Evolutionary conservation across 768 basidiomycete genomes (phyloP).

Genomic region (Xanthoconium stramineum): DNA sequence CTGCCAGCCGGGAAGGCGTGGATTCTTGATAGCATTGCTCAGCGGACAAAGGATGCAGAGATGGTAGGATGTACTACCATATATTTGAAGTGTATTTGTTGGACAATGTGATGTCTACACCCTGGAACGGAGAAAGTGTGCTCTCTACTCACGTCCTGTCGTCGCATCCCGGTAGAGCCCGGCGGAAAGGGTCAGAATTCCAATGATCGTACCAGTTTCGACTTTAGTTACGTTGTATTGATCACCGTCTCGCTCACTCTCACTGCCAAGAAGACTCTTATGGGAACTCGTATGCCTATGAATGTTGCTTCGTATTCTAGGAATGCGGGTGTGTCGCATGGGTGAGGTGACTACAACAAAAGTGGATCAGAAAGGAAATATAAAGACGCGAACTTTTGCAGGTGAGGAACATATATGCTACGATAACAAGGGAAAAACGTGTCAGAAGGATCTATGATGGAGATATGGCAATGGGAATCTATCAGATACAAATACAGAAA

Average conservation of each 20-base stretch:
- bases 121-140: not conserved
- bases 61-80: conserved; percentile 5
- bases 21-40: conserved; percentile 1
- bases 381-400: too few relatives aligned
- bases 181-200: not conserved
- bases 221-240: not conserved
- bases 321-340: too few relatives aligned
- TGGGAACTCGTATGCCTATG: too few relatives aligned
- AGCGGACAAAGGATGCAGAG: not conserved
- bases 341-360: too few relatives aligned
- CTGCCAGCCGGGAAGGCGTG: not conserved
- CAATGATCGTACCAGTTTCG: not conserved
- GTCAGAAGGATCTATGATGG: too few relatives aligned
- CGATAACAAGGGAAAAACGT: too few relatives aligned
- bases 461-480: not conserved
- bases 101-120: not conserved
- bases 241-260: not conserved
- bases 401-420: too few relatives aligned
- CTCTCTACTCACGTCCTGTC: not conserved
- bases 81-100: not conserved
- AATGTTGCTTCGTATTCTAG: too few relatives aligned
- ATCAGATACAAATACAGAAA: not conserved
- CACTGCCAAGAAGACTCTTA: not conserved
- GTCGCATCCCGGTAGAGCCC: not conserved
- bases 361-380: too few relatives aligned